phyloP scores from a whole-genome alignment of 1,284 basidiomycete species.

The Leucoagaricus sp. region DNA sequence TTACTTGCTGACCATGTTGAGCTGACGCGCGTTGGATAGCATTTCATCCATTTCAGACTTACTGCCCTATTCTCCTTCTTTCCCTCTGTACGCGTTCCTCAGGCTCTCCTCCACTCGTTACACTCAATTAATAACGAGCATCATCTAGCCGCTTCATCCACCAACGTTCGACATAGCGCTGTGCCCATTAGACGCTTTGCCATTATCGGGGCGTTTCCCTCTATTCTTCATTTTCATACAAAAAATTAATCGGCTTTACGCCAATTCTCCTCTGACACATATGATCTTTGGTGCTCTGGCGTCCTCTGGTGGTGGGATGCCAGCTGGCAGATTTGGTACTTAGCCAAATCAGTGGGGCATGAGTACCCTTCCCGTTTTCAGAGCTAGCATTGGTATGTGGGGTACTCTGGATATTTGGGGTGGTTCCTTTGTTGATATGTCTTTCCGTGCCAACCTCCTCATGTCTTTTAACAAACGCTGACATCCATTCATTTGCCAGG shows the following conservation, averaged over 20 bases:
- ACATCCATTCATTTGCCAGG: background rate
- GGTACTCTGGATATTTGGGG: conserved; percentile 48
- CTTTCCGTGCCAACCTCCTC: background rate
- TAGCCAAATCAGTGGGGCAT: conserved; percentile 43
- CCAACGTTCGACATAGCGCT: conserved; percentile 41
- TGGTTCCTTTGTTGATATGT: conserved; percentile 43
- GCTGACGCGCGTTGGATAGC: conserved; percentile 15
- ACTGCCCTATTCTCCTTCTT: conserved; percentile 40
- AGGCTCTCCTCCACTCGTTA: background rate
- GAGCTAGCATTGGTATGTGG: conserved; percentile 35
- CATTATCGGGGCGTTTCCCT: conserved; percentile 37
- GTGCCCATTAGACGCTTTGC: conserved; percentile 50
- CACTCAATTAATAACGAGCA: background rate
- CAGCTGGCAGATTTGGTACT: conserved; percentile 41
- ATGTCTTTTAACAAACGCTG: background rate
- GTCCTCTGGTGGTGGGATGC: conserved; percentile 42
- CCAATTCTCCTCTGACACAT: conserved; percentile 40
- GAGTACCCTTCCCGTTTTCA: conserved; percentile 41
- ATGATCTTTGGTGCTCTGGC: conserved; percentile 44
- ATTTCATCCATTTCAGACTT: conserved; percentile 45
- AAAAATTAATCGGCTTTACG: conserved; percentile 32
- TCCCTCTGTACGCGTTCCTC: conserved; percentile 33
- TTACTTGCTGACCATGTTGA: background rate
- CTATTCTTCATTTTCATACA: conserved; percentile 23
- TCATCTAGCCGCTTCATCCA: conserved; percentile 28